A percentile compares a stretch with the other conserved stretches of the same genome.
phyloP scores from a whole-genome alignment of 1,139 yeast species.

The Diutina catenulata region DNA sequence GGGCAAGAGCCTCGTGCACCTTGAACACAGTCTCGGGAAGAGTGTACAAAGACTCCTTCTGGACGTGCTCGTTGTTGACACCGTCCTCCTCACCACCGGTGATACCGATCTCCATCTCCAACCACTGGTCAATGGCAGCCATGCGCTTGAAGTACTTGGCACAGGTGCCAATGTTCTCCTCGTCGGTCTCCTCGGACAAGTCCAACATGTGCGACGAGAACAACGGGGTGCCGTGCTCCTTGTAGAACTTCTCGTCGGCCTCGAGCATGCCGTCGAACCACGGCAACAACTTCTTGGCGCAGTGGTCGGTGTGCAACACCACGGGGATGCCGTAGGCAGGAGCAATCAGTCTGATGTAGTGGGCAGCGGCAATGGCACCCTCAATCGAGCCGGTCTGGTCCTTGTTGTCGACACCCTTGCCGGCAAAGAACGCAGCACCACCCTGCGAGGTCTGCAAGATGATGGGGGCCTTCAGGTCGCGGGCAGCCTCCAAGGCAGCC shows the following conservation, averaged over 20 bases:
- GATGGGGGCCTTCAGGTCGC: conserved; percentile 92
- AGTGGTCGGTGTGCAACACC: conserved; percentile 94
- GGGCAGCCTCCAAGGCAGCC: conserved; percentile 96
- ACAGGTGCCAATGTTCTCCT: conserved; percentile 90
- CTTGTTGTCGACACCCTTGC: conserved; percentile 94
- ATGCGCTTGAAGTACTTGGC: conserved; percentile 91
- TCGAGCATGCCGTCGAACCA: conserved; percentile 98
- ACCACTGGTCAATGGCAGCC: conserved; percentile 92
- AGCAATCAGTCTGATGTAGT: conserved; percentile 92
- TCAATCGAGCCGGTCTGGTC: conserved; percentile 90
- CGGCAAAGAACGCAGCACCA: conserved; percentile 99
- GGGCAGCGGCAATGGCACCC: conserved; percentile 97
- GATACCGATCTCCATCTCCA: conserved; percentile 99
- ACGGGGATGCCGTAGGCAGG: conserved; percentile 97
- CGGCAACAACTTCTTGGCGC: conserved; percentile 95
- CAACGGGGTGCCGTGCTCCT: conserved; percentile 81
- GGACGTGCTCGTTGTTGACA: conserved; percentile 94
- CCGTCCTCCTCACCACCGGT: conserved; percentile 99
- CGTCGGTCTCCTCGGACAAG: conserved; percentile 92
- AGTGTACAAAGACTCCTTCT: conserved; percentile 83
- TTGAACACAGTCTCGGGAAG: conserved; percentile 90
- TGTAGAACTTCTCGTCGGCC: conserved; percentile 91
- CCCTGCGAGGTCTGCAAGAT: conserved; percentile 97
- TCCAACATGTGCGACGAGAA: conserved; percentile 99
- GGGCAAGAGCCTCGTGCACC: conserved; percentile 80